Evolutionary conservation across 2,329 filamentous ascomycete genomes (phyloP).

Genomic region (Sporothrix protearum): DNA sequence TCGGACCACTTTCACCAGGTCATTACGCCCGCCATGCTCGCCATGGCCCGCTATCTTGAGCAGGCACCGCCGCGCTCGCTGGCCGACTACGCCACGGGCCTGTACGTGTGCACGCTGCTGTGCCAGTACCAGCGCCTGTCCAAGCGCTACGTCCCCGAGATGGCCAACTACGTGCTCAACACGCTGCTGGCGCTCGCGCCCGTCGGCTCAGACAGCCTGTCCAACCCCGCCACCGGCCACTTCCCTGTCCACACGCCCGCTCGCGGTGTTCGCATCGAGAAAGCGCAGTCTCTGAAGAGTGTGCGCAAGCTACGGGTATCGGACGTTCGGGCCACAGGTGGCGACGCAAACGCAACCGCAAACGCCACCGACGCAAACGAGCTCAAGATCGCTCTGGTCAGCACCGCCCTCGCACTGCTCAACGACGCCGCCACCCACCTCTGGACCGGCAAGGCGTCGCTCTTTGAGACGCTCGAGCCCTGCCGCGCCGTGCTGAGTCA

Average conservation of each 20-base stretch:
- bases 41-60: conserved; percentile 78
- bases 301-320: conserved; percentile 24
- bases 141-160: conserved; percentile 85
- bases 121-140: conserved; percentile 79
- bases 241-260: conserved; percentile 22
- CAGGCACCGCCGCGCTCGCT: conserved; percentile 66
- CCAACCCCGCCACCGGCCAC: background rate
- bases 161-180: conserved; percentile 76
- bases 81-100: conserved; percentile 66
- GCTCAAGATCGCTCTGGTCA: conserved; percentile 58
- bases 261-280: conserved; percentile 50
- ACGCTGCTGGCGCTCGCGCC: conserved; percentile 67
- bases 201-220: background rate
- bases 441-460: conserved; percentile 71
- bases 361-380: conserved; percentile 31
- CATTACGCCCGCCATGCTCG: conserved; percentile 81
- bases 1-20: conserved; percentile 98
- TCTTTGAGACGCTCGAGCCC: conserved; percentile 74
- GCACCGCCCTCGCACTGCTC: conserved; percentile 63
- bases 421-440: conserved; percentile 61
- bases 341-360: no score
- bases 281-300: conserved; percentile 43
- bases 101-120: conserved; percentile 73
- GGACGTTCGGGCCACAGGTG: conserved; percentile 31
- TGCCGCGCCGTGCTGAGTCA: conserved; percentile 56